phyloP scores from a whole-genome alignment of 352 stramenopile species.

The Phytophthora macrochlamydospora region DNA sequence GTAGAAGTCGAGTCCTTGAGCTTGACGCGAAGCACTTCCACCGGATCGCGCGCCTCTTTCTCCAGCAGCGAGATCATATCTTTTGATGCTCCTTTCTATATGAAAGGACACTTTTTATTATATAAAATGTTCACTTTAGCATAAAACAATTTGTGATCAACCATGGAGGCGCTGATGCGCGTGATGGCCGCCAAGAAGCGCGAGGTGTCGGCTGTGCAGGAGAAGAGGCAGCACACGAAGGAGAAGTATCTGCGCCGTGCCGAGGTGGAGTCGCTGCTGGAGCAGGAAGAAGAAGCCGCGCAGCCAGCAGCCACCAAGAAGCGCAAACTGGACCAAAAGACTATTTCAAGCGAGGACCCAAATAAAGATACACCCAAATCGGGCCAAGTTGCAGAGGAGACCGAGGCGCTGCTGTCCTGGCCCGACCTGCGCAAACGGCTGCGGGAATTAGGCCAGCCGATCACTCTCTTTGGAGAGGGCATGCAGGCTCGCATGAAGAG shows the following conservation, averaged over 20 bases:
- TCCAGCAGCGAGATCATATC: slow-evolving; percentile 84
- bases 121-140: not conserved
- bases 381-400: slow-evolving; percentile 12
- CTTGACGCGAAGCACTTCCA: slow-evolving; percentile 81
- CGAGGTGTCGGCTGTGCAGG: slow-evolving; percentile 59
- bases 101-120: slow-evolving; percentile 3
- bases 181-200: slow-evolving; percentile 87
- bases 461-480: slow-evolving; percentile 90
- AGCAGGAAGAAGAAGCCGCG: slow-evolving; percentile 20
- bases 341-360: not conserved
- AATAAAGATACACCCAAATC: slow-evolving; percentile 2
- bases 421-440: slow-evolving; percentile 83
- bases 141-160: not conserved
- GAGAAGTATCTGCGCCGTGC: slow-evolving; percentile 83
- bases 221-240: slow-evolving; percentile 53
- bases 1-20: slow-evolving; percentile 85
- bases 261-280: slow-evolving; percentile 73
- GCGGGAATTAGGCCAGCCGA: slow-evolving; percentile 77
- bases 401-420: slow-evolving; percentile 54
- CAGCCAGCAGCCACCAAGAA: slow-evolving; percentile 51
- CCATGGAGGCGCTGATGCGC: slow-evolving; percentile 73
- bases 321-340: slow-evolving; percentile 36
- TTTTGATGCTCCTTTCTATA: slow-evolving; percentile 14
- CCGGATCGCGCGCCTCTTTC: slow-evolving; percentile 81
- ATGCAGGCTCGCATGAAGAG: slow-evolving; percentile 63